Conservation (phyloP, 495 filamentous ascomycete species). For the Bathelium albidoporum region DNA sequence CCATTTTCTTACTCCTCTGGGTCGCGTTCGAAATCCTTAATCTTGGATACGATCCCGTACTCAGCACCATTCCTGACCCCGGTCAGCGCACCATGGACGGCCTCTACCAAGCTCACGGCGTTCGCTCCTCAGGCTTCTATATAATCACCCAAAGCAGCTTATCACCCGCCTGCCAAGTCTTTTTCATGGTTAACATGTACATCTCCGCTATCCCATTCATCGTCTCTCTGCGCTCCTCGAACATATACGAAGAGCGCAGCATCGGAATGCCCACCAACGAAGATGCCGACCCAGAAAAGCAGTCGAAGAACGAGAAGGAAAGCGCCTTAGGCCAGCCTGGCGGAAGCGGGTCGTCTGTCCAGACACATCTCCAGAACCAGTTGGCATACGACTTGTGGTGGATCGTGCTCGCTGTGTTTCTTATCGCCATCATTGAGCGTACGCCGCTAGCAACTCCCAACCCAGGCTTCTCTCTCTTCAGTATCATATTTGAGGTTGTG, state of each 20-base stretch:
- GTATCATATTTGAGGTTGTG: conserved; percentile 6
- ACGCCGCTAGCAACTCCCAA: not conserved
- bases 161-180: conserved; percentile 6
- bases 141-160: conserved; percentile 6
- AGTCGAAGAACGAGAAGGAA: not conserved
- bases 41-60: not conserved
- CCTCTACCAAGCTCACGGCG: conserved; percentile 9
- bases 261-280: not conserved
- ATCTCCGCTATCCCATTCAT: conserved; percentile 7
- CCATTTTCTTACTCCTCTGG: conserved; percentile 1
- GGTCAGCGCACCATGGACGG: conserved; percentile 8
- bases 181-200: conserved; percentile 9
- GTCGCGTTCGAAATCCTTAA: conserved; percentile 7
- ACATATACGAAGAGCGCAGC: conserved; percentile 11
- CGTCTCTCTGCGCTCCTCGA: conserved; percentile 6
- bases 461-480: conserved; percentile 8
- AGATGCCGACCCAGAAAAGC: not conserved
- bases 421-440: conserved; percentile 9
- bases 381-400: conserved; percentile 12
- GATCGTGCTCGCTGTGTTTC: conserved; percentile 1
- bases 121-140: conserved; percentile 9
- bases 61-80: not conserved
- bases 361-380: conserved; percentile 9
- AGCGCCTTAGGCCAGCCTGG: not conserved
- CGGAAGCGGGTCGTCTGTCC: not conserved